Conservation (phyloP, 768 basidiomycete genomes). For the Amanita polypyramis region DNA sequence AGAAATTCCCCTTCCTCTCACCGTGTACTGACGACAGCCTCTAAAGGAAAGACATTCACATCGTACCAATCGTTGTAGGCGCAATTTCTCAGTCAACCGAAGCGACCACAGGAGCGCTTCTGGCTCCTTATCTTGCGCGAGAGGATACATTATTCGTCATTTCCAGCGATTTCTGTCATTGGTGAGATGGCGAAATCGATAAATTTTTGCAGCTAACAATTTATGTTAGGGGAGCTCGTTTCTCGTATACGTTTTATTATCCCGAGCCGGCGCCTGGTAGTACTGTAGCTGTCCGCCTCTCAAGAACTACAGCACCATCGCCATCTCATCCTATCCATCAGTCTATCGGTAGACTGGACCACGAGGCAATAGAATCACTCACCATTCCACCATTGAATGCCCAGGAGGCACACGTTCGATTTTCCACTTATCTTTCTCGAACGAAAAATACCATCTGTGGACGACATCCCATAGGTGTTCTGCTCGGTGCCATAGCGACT, state of each 20-base stretch:
- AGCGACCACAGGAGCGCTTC: conserved; percentile 48
- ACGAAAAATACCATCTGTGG: conserved; percentile 98
- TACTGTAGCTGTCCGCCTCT: conserved; percentile 38
- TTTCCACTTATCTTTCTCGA: conserved; percentile 53
- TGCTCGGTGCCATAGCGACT: conserved; percentile 64
- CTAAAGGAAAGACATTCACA: conserved; percentile 56
- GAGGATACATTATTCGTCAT: conserved; percentile 82
- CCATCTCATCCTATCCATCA: conserved; percentile 60
- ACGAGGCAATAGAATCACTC: conserved; percentile 73
- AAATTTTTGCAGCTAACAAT: background rate
- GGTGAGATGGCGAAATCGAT: conserved; percentile 39
- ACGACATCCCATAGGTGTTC: conserved; percentile 88
- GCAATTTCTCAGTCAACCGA: conserved; percentile 54
- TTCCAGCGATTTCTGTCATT: conserved; percentile 97
- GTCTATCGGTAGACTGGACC: conserved; percentile 79
- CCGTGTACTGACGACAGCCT: conserved; percentile 1
- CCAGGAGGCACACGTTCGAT: conserved; percentile 44
- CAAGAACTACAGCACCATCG: conserved; percentile 28
- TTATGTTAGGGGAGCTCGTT: conserved; percentile 62
- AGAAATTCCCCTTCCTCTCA: background rate
- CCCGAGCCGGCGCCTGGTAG: conserved; percentile 45
- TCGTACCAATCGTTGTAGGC: conserved; percentile 91
- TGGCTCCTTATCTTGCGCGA: conserved; percentile 73
- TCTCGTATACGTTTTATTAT: conserved; percentile 83
- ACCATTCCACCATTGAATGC: conserved; percentile 45